Evolutionary conservation across 2,329 filamentous ascomycete genomes (phyloP), one percentile per base, ranked within the genome.

Genomic region (Chrysosporium keratinophilum): DNA sequence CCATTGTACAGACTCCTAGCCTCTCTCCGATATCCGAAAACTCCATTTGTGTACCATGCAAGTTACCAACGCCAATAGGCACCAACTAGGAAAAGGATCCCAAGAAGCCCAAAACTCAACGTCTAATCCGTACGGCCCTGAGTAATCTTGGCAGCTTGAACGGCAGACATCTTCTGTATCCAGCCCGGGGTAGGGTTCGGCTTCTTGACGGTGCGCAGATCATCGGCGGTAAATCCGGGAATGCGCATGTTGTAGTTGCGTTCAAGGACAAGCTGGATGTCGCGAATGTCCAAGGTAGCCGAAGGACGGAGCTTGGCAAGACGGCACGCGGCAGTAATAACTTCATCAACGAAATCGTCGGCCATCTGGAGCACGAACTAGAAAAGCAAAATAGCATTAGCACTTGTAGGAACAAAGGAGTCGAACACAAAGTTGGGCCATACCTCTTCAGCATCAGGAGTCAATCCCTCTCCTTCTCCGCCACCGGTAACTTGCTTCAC

Each of bases 151-250:
- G 89, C 88, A 1, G 90, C 91, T 71, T 95, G 89, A 14, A 98
- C 85, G 20, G 93, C 91, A 64, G 89, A 91, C 85, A 98, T 94
- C 77, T 98, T 98, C 61, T 87, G 85, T 58, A 93, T 91, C 89
- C 93, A 98, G 19, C 83, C 87, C 14, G 85, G 76, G 17, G 88
- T 84, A 1, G 93, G 93, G 67, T 93, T 86, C 51, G 94, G 85
- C 75, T 96, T 96, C 68, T 90, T 84, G 31, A 97, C 91, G 0
- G 89, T 96, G 54, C 93, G 84, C 56, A 96, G 80, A 71, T 98
- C 93, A 65, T 98, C 93, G 2, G 89, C 87, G 0, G 88, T 88
- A 71, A 95, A 97, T 11, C 93, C 93, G 0, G 93, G 93, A 55
- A 98, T 89, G 54, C 87, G 85, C 64, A 93, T 91, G 70, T 93